Evolutionary conservation across 306 rosid species (phyloP).

Genomic region (Prunus mume): DNA sequence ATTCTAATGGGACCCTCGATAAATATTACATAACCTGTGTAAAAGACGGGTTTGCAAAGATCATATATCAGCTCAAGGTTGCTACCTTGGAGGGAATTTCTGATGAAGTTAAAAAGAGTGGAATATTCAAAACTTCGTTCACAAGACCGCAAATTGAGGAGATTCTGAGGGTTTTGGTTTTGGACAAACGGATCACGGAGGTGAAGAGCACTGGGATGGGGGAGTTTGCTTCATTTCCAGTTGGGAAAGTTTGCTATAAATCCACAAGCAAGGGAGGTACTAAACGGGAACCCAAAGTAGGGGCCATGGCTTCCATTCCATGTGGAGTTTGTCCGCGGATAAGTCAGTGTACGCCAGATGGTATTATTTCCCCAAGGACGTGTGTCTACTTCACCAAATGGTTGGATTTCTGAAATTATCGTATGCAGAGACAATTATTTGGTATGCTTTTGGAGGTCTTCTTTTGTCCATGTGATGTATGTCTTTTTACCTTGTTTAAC

Average conservation of each 20-base stretch:
- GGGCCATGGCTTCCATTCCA: constrained; percentile 60
- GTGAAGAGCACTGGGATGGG: constrained; percentile 61
- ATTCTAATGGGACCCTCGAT: constrained; percentile 54
- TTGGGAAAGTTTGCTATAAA: constrained; percentile 59
- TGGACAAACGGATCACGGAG: constrained; percentile 54
- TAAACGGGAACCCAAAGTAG: constrained; percentile 39
- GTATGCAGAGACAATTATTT: neutral
- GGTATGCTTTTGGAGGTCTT: neutral
- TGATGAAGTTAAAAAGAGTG: constrained; percentile 27
- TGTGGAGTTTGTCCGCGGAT: constrained; percentile 78
- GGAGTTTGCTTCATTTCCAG: constrained; percentile 52
- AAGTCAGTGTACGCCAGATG: constrained; percentile 56
- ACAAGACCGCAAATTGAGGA: constrained; percentile 48
- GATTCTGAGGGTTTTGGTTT: constrained; percentile 53
- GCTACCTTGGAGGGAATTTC: constrained; percentile 46
- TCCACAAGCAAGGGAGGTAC: constrained; percentile 45
- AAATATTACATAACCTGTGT: constrained; percentile 32
- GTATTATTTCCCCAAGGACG: constrained; percentile 61
- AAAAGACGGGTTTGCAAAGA: constrained; percentile 36
- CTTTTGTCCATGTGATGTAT: neutral
- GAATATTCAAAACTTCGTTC: constrained; percentile 31
- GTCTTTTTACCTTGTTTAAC: neutral
- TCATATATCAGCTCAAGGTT: constrained; percentile 44
- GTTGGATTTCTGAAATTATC: constrained; percentile 53
- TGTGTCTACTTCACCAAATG: constrained; percentile 60